phyloP scores from a whole-genome alignment of 495 filamentous ascomycete species.

The Aspergillus egyptiacus region DNA sequence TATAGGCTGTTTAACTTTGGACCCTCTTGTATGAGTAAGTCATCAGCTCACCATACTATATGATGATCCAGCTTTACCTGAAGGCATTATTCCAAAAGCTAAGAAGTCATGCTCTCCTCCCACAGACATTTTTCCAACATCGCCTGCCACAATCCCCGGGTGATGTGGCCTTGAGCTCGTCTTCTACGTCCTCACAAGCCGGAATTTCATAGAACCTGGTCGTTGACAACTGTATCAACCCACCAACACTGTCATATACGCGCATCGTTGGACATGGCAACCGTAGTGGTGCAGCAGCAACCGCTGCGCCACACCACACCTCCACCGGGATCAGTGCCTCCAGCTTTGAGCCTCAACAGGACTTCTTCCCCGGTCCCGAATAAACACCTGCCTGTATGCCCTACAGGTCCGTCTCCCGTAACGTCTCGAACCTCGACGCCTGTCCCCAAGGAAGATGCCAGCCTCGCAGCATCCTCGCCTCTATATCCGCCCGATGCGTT shows the following conservation, averaged over 20 bases:
- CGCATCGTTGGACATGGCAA: constrained; percentile 36
- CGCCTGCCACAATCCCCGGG: background rate
- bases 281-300: constrained; percentile 47
- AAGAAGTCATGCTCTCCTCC: background rate
- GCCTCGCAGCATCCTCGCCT: constrained; percentile 54
- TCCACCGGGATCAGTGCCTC: constrained; percentile 34
- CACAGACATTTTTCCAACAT: background rate
- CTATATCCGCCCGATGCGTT: constrained; percentile 69
- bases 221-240: background rate
- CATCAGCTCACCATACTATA: background rate
- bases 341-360: constrained; percentile 37
- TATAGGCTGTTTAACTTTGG: background rate
- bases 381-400: constrained; percentile 80
- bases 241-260: background rate
- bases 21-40: constrained; percentile 1
- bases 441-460: constrained; percentile 43
- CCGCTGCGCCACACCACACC: constrained; percentile 43
- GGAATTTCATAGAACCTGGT: background rate
- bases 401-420: constrained; percentile 63
- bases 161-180: background rate
- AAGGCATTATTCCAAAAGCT: too few relatives aligned
- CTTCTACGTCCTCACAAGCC: background rate
- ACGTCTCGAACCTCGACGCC: constrained; percentile 46
- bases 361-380: constrained; percentile 68
- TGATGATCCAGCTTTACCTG: background rate